Conservation (phyloP, 495 filamentous ascomycete species). For the Daldinia vernicosa region DNA sequence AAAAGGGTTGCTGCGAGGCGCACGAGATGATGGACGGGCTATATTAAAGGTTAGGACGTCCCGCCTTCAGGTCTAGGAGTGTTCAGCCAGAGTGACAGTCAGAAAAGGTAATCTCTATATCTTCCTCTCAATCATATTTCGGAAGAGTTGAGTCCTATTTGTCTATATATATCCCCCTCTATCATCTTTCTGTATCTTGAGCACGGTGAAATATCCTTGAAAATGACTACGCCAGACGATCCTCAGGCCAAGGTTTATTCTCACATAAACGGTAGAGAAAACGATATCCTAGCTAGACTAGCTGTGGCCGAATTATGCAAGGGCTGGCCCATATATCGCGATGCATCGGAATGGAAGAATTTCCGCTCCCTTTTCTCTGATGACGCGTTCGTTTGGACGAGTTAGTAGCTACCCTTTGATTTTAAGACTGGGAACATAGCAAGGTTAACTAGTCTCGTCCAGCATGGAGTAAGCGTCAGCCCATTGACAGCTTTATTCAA, state of each 20-base stretch:
- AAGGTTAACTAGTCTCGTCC: conserved; percentile 8
- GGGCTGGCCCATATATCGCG: conserved; percentile 72
- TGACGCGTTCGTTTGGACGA: conserved; percentile 69
- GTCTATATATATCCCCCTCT: background rate
- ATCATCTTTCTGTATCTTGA: background rate
- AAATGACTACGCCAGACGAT: conserved; percentile 56
- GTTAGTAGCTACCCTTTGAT: conserved; percentile 38
- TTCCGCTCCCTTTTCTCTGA: conserved; percentile 68
- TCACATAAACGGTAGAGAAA: conserved; percentile 65
- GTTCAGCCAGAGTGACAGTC: background rate
- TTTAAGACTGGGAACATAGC: background rate
- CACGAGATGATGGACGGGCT: background rate
- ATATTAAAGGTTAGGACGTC: background rate
- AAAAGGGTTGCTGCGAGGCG: too few relatives aligned
- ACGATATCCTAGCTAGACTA: conserved; percentile 61
- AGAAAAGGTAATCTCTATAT: background rate
- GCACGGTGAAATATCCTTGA: conserved; percentile 8
- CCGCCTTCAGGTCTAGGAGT: background rate
- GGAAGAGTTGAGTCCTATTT: background rate
- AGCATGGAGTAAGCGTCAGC: conserved; percentile 66
- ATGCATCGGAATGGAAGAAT: conserved; percentile 73
- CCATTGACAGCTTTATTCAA: conserved; percentile 65
- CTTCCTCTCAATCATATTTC: background rate
- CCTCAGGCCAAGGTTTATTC: conserved; percentile 55
- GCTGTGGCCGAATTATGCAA: conserved; percentile 70